These are phyloP conservation scores for Rhodotorula diobovata DNA, from an alignment of 768 basidiomycete species.

Conservation along the genomic window DNA sequence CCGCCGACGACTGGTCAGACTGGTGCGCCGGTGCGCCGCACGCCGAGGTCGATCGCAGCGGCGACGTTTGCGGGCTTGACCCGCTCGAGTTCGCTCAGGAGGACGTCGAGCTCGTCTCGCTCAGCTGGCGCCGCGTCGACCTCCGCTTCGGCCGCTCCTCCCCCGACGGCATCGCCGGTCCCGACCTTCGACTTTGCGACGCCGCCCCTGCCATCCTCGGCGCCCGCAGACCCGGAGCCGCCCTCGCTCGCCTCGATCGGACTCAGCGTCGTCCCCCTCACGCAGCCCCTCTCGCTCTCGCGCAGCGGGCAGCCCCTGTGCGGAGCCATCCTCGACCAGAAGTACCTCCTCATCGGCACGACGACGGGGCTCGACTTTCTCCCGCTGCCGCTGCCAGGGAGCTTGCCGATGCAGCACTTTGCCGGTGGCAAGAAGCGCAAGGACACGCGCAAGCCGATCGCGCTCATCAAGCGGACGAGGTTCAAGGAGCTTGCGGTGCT, in stretches of 20 bases:
- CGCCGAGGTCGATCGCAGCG: slow-evolving; percentile 2
- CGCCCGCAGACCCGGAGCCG: neutral
- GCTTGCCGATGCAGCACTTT: slow-evolving; percentile 18
- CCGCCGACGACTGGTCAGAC: no score
- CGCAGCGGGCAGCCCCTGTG: slow-evolving; percentile 39
- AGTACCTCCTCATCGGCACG: slow-evolving; percentile 43
- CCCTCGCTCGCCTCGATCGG: slow-evolving; percentile 12
- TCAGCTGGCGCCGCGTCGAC: no score
- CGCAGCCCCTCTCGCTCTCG: slow-evolving; percentile 18
- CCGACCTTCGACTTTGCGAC: slow-evolving; percentile 11
- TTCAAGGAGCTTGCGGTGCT: slow-evolving; percentile 41
- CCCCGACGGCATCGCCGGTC: neutral
- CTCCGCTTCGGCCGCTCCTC: no score
- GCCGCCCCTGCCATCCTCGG: neutral
- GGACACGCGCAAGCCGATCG: slow-evolving; percentile 38
- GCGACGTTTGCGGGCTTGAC: slow-evolving; percentile 11
- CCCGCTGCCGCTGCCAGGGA: slow-evolving; percentile 38
- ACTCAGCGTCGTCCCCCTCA: slow-evolving; percentile 25
- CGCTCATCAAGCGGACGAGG: slow-evolving; percentile 40
- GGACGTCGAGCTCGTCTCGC: no score
- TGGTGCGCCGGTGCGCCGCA: neutral
- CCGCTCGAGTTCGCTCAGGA: neutral
- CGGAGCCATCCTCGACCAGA: slow-evolving; percentile 41
- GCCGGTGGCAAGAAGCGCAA: slow-evolving; percentile 24
- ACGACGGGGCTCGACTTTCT: slow-evolving; percentile 42